Conservation (phyloP, 148 eudicot genomes). For the Vaccinium vitisidaea region DNA sequence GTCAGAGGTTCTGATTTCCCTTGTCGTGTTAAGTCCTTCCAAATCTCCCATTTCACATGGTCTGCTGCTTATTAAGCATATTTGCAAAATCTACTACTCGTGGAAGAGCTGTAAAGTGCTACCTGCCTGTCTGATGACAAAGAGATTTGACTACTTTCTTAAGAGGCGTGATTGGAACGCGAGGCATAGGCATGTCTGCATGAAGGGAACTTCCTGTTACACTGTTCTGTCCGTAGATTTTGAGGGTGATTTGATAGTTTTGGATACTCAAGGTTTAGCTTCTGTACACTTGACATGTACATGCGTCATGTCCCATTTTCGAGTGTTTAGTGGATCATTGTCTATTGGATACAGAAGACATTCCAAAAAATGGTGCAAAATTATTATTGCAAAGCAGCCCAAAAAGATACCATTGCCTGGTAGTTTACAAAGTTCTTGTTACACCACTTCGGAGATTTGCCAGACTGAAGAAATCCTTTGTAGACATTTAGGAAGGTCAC, state of each 20-base stretch:
- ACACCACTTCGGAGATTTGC: constrained; percentile 96
- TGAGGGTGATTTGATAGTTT: not conserved
- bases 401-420: constrained; percentile 75
- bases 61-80: not conserved
- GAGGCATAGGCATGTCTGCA: not conserved
- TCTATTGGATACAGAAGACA: not conserved
- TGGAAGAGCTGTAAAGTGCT: not conserved
- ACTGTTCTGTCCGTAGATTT: not conserved
- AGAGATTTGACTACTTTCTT: not conserved
- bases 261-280: not conserved
- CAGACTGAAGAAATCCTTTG: constrained; percentile 81
- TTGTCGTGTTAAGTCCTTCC: not conserved
- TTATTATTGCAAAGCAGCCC: not conserved
- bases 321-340: not conserved
- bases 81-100: not conserved
- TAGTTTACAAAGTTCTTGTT: constrained; percentile 84
- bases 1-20: not conserved
- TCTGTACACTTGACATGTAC: not conserved
- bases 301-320: not conserved
- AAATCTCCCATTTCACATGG: not conserved
- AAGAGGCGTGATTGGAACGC: not conserved
- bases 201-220: not conserved
- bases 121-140: not conserved
- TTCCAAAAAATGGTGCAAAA: not conserved
- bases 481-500: constrained; percentile 93